Base-by-base conservation (phyloP, 148 eudicot species). In the Pharnaceum exiguum region DNA sequence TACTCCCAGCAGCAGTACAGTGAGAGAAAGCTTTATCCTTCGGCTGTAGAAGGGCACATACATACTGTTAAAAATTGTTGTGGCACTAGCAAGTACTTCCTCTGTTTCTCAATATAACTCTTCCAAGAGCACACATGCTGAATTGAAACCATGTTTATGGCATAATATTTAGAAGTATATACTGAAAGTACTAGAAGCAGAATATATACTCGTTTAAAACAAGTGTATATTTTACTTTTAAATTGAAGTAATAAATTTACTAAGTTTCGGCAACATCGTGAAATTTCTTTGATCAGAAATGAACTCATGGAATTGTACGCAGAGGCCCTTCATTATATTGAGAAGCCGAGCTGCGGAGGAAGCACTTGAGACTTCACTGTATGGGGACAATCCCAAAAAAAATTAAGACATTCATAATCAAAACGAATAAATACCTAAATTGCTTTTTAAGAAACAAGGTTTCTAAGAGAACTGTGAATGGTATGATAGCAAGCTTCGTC, bases 401-500 rank as follows among this genome's bases (percentile, higher is more conserved):
- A 29, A 7, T 35, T 29, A 24, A 45, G 28, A 12, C 13, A 18
- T 18, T 5, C 19, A 24, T 30, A n/a, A n/a, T n/a, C n/a, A n/a
- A n/a, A n/a, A 13, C 9, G 22, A 18, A 7, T 10, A 7, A 7
- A 37, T n/a, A 84, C 97, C 97, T 91, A 82, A 91, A 91, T 45
- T 87, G 90, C 69, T 91, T 91, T 33, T 77, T 85, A 54, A 91
- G 72, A 77, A 87, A 91, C 27, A 85, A 46, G 1, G 97, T 91
- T 71, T 91, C 97, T 63, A 87, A 56, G 38, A 91, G 60, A 15
- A 91, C 96, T 5, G 97, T 91, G 74, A 87, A 91, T 58, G 97
- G 97, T 55, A 91, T 91, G 36, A 91, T 87, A 44, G 95, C 95
- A 39, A 87, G 82, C 60, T 87, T 87, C 36, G 95, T 87, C 95